Evolutionary conservation across 2,329 filamentous ascomycete species (phyloP), one percentile per base, ranked within the genome.

Genomic region (Colletotrichum tropicicola): DNA sequence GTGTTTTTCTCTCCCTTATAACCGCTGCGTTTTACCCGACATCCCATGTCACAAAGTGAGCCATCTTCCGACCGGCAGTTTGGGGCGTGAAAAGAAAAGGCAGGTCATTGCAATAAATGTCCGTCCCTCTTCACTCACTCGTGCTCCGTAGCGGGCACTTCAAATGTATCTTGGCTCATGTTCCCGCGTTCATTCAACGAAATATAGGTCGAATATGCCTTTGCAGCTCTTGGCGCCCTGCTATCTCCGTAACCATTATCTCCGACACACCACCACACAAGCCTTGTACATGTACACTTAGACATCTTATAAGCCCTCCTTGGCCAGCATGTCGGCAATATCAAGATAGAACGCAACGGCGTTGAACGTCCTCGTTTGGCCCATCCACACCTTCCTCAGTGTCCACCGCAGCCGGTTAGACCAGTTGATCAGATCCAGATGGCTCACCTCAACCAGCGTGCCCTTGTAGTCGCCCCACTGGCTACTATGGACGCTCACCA

Each of bases 251-350:
- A 15, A 35, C 6, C n/a, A 35, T 15, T 35, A 35, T 15, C 5
- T n/a, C 32, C n/a, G 4, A 13, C n/a, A 35, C 32, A 35, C 5
- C 32, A 35, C n/a, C 10, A 6, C 7, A 35, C 32, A 35, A 35
- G 32, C 9, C 10, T 35, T 7, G 27, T 23, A 54, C 25, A 23
- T 3, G 12, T 27, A 28, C 43, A 28, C 44, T n/a, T n/a, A 54
- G 32, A 35, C 4, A n/a, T 15, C 6, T 75, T 65, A 82, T 17
- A 80, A 66, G 2, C 87, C 89, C 72, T 92, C 89, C 70, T 89
- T 90, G 2, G 91, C 89, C 52, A 93, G 78, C 90, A 92, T 92
- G 71, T 92, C 86, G 10, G 84, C 85, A 70, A 91, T 87, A 64
- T 85, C 87, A 2, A 91, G 80, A 70, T 91, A 91, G 70, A 91